phyloP scores from a whole-genome alignment of 495 filamentous ascomycete genomes.

The Aeminium ludgeri region DNA sequence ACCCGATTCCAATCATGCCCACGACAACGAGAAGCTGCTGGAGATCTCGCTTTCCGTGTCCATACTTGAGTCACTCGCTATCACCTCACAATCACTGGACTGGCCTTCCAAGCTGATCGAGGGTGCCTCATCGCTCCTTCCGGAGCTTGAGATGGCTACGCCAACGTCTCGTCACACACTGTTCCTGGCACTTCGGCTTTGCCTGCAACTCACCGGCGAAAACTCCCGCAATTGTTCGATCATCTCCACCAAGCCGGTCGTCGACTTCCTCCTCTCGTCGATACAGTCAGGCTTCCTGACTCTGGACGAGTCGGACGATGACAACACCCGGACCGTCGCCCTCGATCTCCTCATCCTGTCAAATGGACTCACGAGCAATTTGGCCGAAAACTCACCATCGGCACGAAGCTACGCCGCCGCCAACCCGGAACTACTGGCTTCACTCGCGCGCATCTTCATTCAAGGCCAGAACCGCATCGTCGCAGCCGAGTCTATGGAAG shows the following conservation, averaged over 20 bases:
- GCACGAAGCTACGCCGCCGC: conserved; percentile 23
- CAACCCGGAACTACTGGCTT: neutral
- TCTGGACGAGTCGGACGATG: conserved; percentile 27
- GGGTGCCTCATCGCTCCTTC: neutral
- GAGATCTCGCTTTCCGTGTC: conserved; percentile 32
- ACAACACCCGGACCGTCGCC: conserved; percentile 30
- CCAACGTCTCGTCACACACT: conserved; percentile 2
- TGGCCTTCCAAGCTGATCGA: conserved; percentile 8
- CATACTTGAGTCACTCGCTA: conserved; percentile 41
- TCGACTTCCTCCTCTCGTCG: conserved; percentile 34
- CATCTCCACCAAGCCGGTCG: conserved; percentile 43
- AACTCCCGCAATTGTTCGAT: conserved; percentile 46
- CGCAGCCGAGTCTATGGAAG: conserved; percentile 27
- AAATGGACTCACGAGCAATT: conserved; percentile 75
- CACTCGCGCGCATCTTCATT: conserved; percentile 6
- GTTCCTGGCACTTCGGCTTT: conserved; percentile 41
- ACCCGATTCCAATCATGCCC: neutral
- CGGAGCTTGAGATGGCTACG: neutral
- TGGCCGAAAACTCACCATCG: conserved; percentile 55
- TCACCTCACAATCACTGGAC: neutral
- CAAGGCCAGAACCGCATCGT: conserved; percentile 4
- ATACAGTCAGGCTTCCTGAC: conserved; percentile 22
- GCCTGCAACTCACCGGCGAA: conserved; percentile 79
- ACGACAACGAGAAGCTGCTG: conserved; percentile 1
- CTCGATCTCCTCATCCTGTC: conserved; percentile 62